Conservation (phyloP, 768 basidiomycete genomes). For the Fomitopsis pulvina region DNA sequence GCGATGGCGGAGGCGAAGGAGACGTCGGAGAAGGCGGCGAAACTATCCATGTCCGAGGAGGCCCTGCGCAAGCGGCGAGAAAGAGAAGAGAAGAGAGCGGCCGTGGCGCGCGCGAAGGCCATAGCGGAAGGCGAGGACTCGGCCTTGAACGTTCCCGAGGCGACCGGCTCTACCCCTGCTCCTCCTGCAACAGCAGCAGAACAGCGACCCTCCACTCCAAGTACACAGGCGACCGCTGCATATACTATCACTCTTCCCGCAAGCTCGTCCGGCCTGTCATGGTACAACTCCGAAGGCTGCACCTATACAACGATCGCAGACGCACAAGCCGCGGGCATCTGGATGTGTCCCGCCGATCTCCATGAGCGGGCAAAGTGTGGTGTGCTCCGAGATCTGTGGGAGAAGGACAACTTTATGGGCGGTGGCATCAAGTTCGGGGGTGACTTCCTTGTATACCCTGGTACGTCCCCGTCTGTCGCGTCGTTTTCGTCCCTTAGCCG, state of each 20-base stretch:
- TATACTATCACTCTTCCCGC: constrained; percentile 65
- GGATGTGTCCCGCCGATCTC: constrained; percentile 64
- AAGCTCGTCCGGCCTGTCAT: constrained; percentile 52
- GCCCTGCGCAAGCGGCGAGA: constrained; percentile 68
- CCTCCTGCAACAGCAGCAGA: background rate
- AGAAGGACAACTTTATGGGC: constrained; percentile 82
- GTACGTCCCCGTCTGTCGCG: constrained; percentile 33
- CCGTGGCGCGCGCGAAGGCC: constrained; percentile 17
- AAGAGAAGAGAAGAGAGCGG: constrained; percentile 44
- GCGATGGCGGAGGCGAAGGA: constrained; percentile 42
- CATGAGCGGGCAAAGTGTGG: constrained; percentile 69
- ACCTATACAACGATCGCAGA: constrained; percentile 49
- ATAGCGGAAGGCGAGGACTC: constrained; percentile 16
- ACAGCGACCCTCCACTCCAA: constrained; percentile 11
- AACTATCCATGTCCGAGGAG: constrained; percentile 32
- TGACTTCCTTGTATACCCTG: constrained; percentile 94
- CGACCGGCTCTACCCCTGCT: background rate
- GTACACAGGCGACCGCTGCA: constrained; percentile 7
- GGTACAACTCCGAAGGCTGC: constrained; percentile 50
- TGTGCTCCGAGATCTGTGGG: constrained; percentile 77
- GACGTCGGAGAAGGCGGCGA: constrained; percentile 34
- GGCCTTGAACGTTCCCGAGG: background rate
- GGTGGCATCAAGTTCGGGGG: constrained; percentile 92
- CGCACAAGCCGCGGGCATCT: constrained; percentile 64
- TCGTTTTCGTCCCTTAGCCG: background rate